Conservation (phyloP, 2,329 filamentous ascomycete genomes). For the Alternaria postmessia region DNA sequence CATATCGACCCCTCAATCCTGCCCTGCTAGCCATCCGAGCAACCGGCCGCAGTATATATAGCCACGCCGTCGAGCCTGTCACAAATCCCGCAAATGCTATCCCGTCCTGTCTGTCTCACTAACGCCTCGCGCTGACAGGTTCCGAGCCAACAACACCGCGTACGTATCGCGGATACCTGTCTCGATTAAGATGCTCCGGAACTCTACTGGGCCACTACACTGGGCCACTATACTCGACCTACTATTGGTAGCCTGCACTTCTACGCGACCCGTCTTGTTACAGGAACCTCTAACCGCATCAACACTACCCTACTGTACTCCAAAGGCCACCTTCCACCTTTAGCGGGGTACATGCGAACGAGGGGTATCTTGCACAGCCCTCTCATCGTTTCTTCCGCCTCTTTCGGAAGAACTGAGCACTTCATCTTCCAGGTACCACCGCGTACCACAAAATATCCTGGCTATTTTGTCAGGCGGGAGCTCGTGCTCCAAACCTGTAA, state of each 20-base stretch:
- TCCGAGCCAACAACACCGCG: not conserved
- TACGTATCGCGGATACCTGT: constrained; percentile 13
- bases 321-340: constrained; percentile 18
- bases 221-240: constrained; percentile 6
- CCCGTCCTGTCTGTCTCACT: constrained; percentile 1
- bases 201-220: constrained; percentile 3
- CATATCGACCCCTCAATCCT: not conserved
- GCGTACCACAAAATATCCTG: not conserved
- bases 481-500: constrained; percentile 3
- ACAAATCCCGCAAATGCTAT: constrained; percentile 4
- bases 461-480: constrained; percentile 1
- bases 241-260: constrained; percentile 1
- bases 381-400: not conserved
- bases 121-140: not conserved
- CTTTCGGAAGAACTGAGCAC: not conserved
- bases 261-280: constrained; percentile 13
- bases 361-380: constrained; percentile 8
- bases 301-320: constrained; percentile 17
- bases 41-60: not conserved
- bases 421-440: constrained; percentile 1
- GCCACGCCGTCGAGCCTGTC: constrained; percentile 6
- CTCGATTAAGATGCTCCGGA: constrained; percentile 15
- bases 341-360: constrained; percentile 13
- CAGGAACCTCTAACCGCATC: constrained; percentile 18
- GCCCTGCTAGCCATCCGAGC: not conserved